Conservation (phyloP, 192 early-diverging fungal genomes). For the Coemansia sp. region DNA sequence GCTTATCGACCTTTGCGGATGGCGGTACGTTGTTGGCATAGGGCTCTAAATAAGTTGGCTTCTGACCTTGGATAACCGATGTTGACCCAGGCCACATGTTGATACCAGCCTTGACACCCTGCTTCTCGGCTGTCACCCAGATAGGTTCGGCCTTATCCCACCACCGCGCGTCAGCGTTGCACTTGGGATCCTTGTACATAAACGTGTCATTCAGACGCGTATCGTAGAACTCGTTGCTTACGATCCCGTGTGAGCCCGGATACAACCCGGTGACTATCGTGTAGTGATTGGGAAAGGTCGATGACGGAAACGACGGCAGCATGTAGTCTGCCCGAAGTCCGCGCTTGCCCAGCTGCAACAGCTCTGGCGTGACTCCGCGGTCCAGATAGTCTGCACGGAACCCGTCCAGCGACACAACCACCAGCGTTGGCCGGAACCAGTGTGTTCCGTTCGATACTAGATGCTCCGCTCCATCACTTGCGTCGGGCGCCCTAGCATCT, state of each 20-base stretch:
- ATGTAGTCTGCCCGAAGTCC: constrained; percentile 56
- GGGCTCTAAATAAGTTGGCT: constrained; percentile 68
- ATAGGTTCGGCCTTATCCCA: constrained; percentile 88
- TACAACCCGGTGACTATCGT: constrained; percentile 89
- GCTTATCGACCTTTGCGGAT: constrained; percentile 58
- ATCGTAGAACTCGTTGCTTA: constrained; percentile 83
- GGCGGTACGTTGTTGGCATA: constrained; percentile 55
- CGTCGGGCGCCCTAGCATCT: background rate
- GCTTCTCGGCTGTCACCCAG: constrained; percentile 83
- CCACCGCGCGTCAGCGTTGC: constrained; percentile 71
- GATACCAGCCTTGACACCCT: constrained; percentile 68
- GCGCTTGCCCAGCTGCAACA: constrained; percentile 24
- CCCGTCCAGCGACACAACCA: constrained; percentile 89
- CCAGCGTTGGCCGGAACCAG: constrained; percentile 64
- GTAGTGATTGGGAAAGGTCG: constrained; percentile 95
- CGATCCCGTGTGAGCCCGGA: constrained; percentile 89
- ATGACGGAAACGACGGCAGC: constrained; percentile 56
- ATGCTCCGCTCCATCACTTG: background rate
- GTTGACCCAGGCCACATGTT: constrained; percentile 90
- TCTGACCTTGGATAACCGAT: constrained; percentile 53
- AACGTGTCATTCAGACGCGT: constrained; percentile 69
- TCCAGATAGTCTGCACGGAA: constrained; percentile 82
- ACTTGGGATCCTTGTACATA: constrained; percentile 68
- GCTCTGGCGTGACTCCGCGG: constrained; percentile 69
- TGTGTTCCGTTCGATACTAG: constrained; percentile 65